A percentile compares a stretch with the other conserved stretches of the same genome.
Evolutionary conservation across 805 yeast species (phyloP).

Genomic region (Lachancea fermentati): DNA sequence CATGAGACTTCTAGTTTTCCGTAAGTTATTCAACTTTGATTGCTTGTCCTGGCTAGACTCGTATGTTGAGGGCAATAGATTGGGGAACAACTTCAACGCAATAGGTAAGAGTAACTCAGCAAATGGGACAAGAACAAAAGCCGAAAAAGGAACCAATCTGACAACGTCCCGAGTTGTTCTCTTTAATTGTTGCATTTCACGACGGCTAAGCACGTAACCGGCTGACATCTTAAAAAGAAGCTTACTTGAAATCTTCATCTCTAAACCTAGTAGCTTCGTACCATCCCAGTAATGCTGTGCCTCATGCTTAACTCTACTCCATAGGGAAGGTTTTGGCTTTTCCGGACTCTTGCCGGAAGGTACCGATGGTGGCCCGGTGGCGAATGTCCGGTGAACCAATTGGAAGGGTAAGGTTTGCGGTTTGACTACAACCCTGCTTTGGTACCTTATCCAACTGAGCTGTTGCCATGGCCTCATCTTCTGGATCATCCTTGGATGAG

Average conservation of each 20-base stretch:
- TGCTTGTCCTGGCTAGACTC: constrained; percentile 58
- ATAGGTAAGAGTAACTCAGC: constrained; percentile 88
- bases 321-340: constrained; percentile 46
- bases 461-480: not conserved
- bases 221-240: constrained; percentile 75
- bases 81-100: constrained; percentile 90
- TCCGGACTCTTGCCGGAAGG: constrained; percentile 2
- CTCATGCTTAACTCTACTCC: constrained; percentile 85
- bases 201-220: constrained; percentile 86
- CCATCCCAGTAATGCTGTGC: constrained; percentile 94
- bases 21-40: constrained; percentile 48
- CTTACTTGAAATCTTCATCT: constrained; percentile 77
- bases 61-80: constrained; percentile 88
- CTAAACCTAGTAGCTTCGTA: constrained; percentile 87
- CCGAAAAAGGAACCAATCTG: constrained; percentile 86
- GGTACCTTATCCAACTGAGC: not conserved
- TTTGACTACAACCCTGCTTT: not conserved
- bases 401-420: not conserved
- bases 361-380: not conserved
- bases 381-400: not conserved
- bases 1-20: constrained; percentile 59
- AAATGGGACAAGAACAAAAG: constrained; percentile 86
- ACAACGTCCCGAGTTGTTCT: constrained; percentile 83
- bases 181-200: constrained; percentile 82
- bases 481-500: not conserved